Evolutionary conservation across 257 asterid genomes (phyloP), one percentile per base, ranked within the genome.

Genomic region (Capsicum chinense): DNA sequence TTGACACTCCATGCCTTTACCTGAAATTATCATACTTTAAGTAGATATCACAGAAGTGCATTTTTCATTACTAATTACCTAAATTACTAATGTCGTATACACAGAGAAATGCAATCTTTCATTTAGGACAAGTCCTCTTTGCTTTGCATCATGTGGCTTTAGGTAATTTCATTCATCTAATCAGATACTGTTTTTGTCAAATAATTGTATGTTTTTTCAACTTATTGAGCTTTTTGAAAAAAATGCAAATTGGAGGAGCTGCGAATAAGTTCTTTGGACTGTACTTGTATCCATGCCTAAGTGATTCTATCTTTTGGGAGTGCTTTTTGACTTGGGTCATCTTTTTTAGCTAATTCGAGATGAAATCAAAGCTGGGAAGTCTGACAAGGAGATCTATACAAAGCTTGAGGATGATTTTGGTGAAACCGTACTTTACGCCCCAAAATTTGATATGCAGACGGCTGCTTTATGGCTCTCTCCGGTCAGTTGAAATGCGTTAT

Each of bases 391-490:
- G 66, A 93, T 96, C 87, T 96, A 70, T 90, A 89, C 90, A 68
- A 96, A 92, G 92, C 95, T 96, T 50, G 98, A 92, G 91, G 95
- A 92, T 6, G 97, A 96, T 80, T 96, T 88, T 86, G 99, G 99
- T 10, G 98, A 96, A 91, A 91, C 98, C 0, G 98, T 96, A 83
- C 98, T 93, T 84, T 94, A 96, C 79, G 85, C 92, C 78, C 99
- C 99, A 54, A 96, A 94, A 79, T 96, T 96, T 59, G 98, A 94
- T 84, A 57, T 92, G 92, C 99, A 96, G 89, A 96, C 98, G 78
- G 98, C 98, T 76, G 98, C 95, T 50, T 84, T 96, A 79, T 96
- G 98, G 99, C 90, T 94, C 66, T 87, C 97, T 56, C 99, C 99
- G 87, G 99, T 96, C 68, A 87, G 97, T 90, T 47, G 47, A 79